Conservation (phyloP, 2,329 filamentous ascomycete genomes). For the Gremmenia infestans region DNA sequence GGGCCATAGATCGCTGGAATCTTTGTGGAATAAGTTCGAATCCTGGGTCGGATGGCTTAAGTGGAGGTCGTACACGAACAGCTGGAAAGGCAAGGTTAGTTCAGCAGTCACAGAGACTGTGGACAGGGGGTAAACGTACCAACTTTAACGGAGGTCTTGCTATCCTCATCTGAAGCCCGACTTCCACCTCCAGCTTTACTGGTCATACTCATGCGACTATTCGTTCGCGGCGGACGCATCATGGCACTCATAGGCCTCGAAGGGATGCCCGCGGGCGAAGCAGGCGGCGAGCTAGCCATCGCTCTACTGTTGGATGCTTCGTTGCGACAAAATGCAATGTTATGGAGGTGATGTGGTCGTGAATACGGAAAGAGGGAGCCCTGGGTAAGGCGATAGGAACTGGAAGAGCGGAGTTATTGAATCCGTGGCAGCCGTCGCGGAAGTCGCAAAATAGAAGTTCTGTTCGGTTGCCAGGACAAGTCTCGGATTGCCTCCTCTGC, state of each 20-base stretch:
- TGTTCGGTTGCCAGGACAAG: no score
- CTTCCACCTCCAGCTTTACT: slow-evolving; percentile 72
- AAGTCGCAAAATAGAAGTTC: no score
- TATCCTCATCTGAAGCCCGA: slow-evolving; percentile 83
- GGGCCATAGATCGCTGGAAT: slow-evolving; percentile 89
- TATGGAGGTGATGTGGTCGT: background rate
- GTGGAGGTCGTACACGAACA: slow-evolving; percentile 85
- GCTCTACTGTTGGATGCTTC: slow-evolving; percentile 23
- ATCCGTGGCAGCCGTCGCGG: no score
- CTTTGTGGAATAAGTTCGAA: slow-evolving; percentile 93
- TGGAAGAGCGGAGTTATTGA: no score
- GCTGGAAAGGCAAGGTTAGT: slow-evolving; percentile 45
- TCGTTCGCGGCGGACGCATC: slow-evolving; percentile 70
- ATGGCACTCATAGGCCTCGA: slow-evolving; percentile 77
- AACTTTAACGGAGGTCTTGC: slow-evolving; percentile 90
- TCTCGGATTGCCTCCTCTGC: no score
- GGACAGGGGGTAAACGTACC: slow-evolving; percentile 55
- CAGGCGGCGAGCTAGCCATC: slow-evolving; percentile 68
- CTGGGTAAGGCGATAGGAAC: no score
- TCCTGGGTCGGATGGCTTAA: slow-evolving; percentile 79
- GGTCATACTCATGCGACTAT: slow-evolving; percentile 78
- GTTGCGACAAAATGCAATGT: slow-evolving; percentile 30
- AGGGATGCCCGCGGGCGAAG: slow-evolving; percentile 52
- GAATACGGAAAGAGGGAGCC: background rate
- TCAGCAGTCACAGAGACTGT: background rate